Percentiles rank a stretch among this genome's conserved stretches.
phyloP scores from a whole-genome alignment of 345 rosid genomes.

The Dovyalis caffra region DNA sequence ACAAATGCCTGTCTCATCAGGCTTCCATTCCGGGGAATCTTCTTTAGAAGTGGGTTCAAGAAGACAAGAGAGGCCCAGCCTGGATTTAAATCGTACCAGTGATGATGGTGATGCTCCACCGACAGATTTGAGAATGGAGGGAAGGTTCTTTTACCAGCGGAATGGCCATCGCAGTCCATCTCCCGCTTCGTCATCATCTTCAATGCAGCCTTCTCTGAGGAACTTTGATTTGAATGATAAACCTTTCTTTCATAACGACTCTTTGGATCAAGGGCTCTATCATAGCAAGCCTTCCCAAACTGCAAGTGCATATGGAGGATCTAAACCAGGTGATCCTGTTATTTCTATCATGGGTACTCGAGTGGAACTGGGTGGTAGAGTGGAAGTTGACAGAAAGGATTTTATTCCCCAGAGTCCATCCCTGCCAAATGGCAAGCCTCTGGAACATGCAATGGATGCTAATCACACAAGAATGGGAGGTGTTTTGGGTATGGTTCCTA shows the following conservation, averaged over 20 bases:
- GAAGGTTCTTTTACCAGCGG: slow-evolving; percentile 42
- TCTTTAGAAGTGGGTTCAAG: slow-evolving; percentile 54
- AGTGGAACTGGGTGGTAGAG: slow-evolving; percentile 37
- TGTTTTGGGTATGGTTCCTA: slow-evolving; percentile 53
- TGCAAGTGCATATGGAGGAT: slow-evolving; percentile 36
- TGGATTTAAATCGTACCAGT: slow-evolving; percentile 74
- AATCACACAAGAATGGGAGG: slow-evolving; percentile 52
- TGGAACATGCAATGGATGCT: slow-evolving; percentile 43
- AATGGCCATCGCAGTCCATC: slow-evolving; percentile 69
- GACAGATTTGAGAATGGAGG: slow-evolving; percentile 50
- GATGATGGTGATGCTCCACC: slow-evolving; percentile 62
- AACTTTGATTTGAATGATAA: slow-evolving; percentile 90
- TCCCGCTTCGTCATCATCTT: slow-evolving; percentile 74
- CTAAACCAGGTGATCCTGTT: slow-evolving; percentile 52
- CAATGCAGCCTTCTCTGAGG: slow-evolving; percentile 60
- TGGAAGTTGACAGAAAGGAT: slow-evolving; percentile 52
- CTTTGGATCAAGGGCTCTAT: slow-evolving; percentile 49
- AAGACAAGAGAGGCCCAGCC: slow-evolving; percentile 58
- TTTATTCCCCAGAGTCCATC: slow-evolving; percentile 42
- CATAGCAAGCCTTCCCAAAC: slow-evolving; percentile 36
- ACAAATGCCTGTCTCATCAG: slow-evolving; percentile 50
- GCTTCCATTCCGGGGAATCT: slow-evolving; percentile 56
- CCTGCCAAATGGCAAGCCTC: slow-evolving; percentile 59
- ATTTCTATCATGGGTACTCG: slow-evolving; percentile 73
- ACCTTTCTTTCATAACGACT: slow-evolving; percentile 48